Base-by-base conservation (phyloP, 208 protist genomes). In the Herpetomonas tarakana region DNA sequence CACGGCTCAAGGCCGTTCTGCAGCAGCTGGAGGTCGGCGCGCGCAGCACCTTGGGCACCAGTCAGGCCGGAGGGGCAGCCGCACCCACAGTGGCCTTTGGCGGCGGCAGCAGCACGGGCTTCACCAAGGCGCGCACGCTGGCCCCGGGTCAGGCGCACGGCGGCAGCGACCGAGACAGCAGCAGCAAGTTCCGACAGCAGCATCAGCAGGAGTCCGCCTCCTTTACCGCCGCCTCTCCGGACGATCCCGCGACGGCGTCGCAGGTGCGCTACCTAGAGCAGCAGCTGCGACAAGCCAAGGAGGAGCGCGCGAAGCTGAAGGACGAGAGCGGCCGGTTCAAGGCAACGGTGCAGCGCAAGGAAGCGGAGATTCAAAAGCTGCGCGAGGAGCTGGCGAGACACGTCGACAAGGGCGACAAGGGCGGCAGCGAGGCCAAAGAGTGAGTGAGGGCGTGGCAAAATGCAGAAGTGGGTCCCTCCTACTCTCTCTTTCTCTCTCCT, bases 11-110 rank as follows among this genome's bases (percentile, higher is more conserved):
- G 68, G 60, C 67, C 22, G 4, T 87, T 24, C 45, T 78, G 29
- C 72, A 87, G 64, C 69, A 83, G 55, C 50, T 80, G 51, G 76
- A 87, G 72, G 63, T 82, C 26, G 52, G 54, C 0, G 59, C 47
- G 26, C 62, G 69, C 19, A 62, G 66, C 44, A 47, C 41, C n/a
- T n/a, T n/a, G n/a, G n/a, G n/a, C n/a, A n/a, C n/a, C n/a, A n/a
- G n/a, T n/a, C n/a, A n/a, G n/a, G n/a, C n/a, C n/a, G n/a, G n/a
- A n/a, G n/a, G n/a, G n/a, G n/a, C n/a, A n/a, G n/a, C n/a, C n/a
- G n/a, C n/a, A n/a, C n/a, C n/a, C n/a, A n/a, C n/a, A n/a, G n/a
- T n/a, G n/a, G n/a, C n/a, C n/a, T n/a, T n/a, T n/a, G n/a, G n/a
- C n/a, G n/a, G n/a, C n/a, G n/a, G n/a, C n/a, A n/a, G n/a, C n/a